Base-by-base conservation (phyloP, 2,329 filamentous ascomycete species). In the Albifimbria verrucaria region DNA sequence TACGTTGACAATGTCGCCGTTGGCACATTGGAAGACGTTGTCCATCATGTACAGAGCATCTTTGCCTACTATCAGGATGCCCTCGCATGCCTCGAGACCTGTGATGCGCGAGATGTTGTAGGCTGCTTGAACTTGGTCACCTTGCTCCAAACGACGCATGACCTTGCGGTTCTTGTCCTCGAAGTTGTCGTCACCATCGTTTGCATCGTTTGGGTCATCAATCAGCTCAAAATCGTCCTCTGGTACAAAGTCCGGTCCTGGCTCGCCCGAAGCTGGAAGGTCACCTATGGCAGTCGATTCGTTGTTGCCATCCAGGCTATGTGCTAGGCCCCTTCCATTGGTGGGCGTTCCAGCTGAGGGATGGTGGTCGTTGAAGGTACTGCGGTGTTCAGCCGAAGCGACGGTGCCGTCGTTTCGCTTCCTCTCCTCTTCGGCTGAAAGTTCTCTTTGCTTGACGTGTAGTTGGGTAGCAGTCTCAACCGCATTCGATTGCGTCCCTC, bases 141-240 rank as follows among this genome's bases (percentile, higher is more conserved):
- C 92, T 12, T 89, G 88, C 61, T 96, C 88, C 11, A 99, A 78
- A 57, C 91, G 93, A 49, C 94, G 84, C 91, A 97, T 95, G 44
- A 99, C 93, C 70, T 97, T 97, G 44, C 95, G 84, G 65, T 99
- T 97, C 75, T 97, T 97, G 70, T 99, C 95, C 70, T 99, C 95
- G 57, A 95, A 95, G 1, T 86, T 87, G 59, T 88, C 85, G 15
- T 86, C 83, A 1, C 73, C 78, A 45, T 94, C 91, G 23, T 90
- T 83, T 41, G 88, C 85, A 52, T 93, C 89, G 62, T 92, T 92
- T 0, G 93, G 92, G 56, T 97, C 93, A 55, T 97, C 92, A 7
- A 99, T 88, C 59, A 99, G 84, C 71, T 99, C 94, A 65, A 96
- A 99, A 59, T 95, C 95, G 45, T 97, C 94, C 53, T 97, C 94